Percentiles rank a stretch among this genome's conserved stretches.
These are phyloP conservation scores for Pneumocystis canis DNA, from an alignment of 1,139 yeast species.

Conservation along the genomic window DNA sequence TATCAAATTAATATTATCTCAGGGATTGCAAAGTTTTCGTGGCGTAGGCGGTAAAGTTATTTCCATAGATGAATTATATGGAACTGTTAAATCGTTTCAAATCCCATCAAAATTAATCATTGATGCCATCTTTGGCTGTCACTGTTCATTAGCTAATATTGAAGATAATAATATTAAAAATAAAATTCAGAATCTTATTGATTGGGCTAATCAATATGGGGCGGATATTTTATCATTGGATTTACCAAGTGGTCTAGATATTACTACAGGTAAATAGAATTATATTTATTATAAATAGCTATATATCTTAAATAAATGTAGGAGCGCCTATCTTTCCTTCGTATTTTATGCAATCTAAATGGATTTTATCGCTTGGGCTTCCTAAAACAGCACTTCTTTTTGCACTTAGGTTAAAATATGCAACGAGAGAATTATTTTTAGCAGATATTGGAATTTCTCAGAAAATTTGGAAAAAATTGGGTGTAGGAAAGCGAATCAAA, in stretches of 20 bases:
- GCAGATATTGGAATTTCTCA: not conserved
- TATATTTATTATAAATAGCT: not conserved
- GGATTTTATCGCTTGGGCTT: not conserved
- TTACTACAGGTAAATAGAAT: conserved; percentile 50
- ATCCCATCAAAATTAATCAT: conserved; percentile 68
- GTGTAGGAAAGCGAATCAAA: not conserved
- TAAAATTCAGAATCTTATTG: conserved; percentile 33
- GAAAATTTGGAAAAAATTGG: not conserved
- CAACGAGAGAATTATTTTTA: not conserved
- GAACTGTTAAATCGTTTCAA: conserved; percentile 41
- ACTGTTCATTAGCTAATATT: conserved; percentile 34
- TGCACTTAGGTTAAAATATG: not conserved
- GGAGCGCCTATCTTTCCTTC: not conserved
- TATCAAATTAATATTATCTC: not conserved
- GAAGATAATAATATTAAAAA: conserved; percentile 34
- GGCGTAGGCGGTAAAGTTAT: conserved; percentile 1
- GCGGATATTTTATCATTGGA: conserved; percentile 53
- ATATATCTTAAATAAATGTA: not conserved
- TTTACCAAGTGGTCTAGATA: conserved; percentile 70
- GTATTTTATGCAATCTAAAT: not conserved
- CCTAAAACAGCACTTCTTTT: not conserved
- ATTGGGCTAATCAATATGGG: conserved; percentile 52
- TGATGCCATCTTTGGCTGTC: conserved; percentile 77
- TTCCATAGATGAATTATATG: not conserved
- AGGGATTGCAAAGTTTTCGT: not conserved